Percentiles rank a stretch among this genome's conserved stretches.
phyloP scores from a whole-genome alignment of 139 green algal species.

The Coelastrella sp. region DNA sequence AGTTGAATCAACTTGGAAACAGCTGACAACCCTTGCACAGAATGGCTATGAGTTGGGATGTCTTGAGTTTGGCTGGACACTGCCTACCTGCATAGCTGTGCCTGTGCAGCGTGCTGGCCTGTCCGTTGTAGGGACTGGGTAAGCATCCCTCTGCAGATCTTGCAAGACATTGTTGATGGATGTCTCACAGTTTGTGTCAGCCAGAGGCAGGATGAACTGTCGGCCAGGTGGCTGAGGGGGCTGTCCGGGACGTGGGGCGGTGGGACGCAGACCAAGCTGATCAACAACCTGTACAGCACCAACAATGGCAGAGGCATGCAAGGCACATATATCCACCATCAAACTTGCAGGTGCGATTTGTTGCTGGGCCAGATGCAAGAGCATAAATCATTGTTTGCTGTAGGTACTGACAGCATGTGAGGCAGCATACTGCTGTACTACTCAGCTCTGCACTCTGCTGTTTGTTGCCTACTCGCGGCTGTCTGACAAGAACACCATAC shows the following conservation, averaged over 20 bases:
- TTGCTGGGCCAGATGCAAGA: too few relatives aligned
- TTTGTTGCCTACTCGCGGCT: too few relatives aligned
- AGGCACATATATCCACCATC: too few relatives aligned
- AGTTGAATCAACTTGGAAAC: too few relatives aligned
- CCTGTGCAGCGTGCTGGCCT: conserved; percentile 90
- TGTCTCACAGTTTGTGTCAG: conserved; percentile 90
- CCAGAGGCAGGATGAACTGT: conserved; percentile 80
- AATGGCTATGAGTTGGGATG: neutral
- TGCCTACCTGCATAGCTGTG: conserved; percentile 85
- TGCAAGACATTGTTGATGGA: conserved; percentile 84
- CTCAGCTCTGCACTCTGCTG: neutral
- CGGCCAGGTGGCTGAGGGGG: conserved; percentile 1
- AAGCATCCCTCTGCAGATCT: conserved; percentile 89
- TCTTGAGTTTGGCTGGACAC: neutral
- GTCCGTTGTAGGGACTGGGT: conserved; percentile 78
- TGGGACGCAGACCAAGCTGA: conserved; percentile 80
- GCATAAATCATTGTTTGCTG: neutral
- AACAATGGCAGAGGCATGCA: neutral
- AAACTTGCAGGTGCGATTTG: too few relatives aligned
- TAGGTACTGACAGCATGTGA: neutral
- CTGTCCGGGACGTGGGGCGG: conserved; percentile 10
- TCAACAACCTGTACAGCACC: conserved; percentile 58
- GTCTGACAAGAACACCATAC: too few relatives aligned
- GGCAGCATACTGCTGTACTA: neutral
- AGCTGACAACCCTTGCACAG: neutral